These are phyloP conservation scores for Penicillium arizonense DNA, from an alignment of 495 filamentous ascomycete species.

Conservation along the genomic window DNA sequence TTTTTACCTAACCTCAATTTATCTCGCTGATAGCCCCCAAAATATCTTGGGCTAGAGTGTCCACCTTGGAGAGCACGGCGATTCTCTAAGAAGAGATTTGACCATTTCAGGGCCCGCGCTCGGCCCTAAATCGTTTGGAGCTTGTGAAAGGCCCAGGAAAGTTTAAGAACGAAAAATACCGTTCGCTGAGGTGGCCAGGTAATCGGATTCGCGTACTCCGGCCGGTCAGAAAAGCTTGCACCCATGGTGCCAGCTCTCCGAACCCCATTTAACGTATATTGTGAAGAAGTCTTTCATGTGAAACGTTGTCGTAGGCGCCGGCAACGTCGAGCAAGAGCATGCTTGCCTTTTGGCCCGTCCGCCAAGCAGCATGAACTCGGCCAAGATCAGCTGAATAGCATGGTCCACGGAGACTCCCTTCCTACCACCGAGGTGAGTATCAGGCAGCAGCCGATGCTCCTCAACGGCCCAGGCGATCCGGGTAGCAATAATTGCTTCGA, in stretches of 20 bases:
- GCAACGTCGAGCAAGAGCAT: conserved; percentile 21
- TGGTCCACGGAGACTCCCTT: conserved; percentile 16
- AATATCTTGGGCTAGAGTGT: too few relatives aligned
- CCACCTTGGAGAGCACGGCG: too few relatives aligned
- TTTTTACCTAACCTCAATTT: too few relatives aligned
- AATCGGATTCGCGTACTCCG: conserved; percentile 2
- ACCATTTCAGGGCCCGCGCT: too few relatives aligned
- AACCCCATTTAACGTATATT: conserved; percentile 14
- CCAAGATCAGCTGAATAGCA: conserved; percentile 21
- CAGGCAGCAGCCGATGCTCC: conserved; percentile 9
- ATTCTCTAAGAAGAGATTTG: too few relatives aligned
- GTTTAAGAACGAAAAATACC: too few relatives aligned
- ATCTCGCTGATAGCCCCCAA: too few relatives aligned
- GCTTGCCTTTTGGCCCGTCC: neutral
- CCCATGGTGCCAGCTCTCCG: neutral
- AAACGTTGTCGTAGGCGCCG: conserved; percentile 33
- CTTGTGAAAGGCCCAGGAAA: too few relatives aligned
- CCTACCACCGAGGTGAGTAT: conserved; percentile 11
- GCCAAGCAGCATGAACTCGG: conserved; percentile 19
- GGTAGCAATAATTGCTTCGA: conserved; percentile 15
- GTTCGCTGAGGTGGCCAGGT: neutral
- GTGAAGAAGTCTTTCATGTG: conserved; percentile 16
- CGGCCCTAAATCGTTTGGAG: too few relatives aligned
- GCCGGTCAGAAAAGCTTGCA: neutral
- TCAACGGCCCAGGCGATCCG: conserved; percentile 13